Evolutionary conservation across 2,329 filamentous ascomycete species (phyloP), one percentile per base, ranked within the genome.

Genomic region (Chaetomiaceae sp.): DNA sequence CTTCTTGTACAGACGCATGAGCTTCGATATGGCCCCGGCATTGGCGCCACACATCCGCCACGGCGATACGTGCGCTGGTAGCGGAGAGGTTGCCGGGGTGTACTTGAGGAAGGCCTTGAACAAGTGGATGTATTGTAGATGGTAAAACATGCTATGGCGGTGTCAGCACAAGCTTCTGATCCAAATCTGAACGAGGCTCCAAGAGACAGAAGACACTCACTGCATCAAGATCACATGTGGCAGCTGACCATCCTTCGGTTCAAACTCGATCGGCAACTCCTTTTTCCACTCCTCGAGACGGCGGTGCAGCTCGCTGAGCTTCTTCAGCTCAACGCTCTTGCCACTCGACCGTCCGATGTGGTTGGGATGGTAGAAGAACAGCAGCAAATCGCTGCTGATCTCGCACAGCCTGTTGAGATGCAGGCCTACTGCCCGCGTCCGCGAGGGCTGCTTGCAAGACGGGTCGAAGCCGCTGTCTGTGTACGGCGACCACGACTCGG

Each of bases 41-140:
- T 93, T 90, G 60, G 91, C 86, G 0, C 89, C 93, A 67, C 91
- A 96, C 44, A 95, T 81, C 56, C 90, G 88, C 15, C 91, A 81
- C 0, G 93, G 91, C 7, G 90, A 96, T 15, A 96, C 86, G 58
- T 95, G 88, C 2, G 81, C 70, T 3, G 90, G 91, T 1, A 96
- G 75, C 1, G 89, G 91, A 1, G 90, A 95, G 1, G 82, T 83
- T 6, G 79, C 71, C 39, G 86, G 88, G 3, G 80, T 84, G 61
- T 96, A 97, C 64, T 93, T 95, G 41, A 97, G 75, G 62, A 97
- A 97, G 0, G 93, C 91, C 5, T 91, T 82, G 71, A 96, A 97
- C 4, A 97, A 81, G 60, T 97, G 90, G 50, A 97, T 95, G 62
- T 94, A 95, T 38, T 96, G 81, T 1, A 97, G 76, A 60, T 97